Evolutionary conservation across 2,329 filamentous ascomycete species (phyloP).

Genomic region (Ceratocystis huliohia): DNA sequence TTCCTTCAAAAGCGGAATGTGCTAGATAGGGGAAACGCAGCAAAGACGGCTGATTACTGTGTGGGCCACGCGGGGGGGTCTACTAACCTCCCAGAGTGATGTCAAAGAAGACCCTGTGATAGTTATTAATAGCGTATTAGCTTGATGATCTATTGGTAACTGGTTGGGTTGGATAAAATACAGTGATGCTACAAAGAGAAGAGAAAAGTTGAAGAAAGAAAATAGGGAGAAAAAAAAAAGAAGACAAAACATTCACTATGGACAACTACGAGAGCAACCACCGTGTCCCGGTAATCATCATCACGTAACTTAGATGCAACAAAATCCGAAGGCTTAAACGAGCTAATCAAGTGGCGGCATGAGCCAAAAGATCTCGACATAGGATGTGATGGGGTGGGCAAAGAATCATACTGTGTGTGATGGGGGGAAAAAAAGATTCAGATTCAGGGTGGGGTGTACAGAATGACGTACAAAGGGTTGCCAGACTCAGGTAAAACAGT

Average conservation of each 20-base stretch:
- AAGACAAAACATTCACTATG: too few species aligned
- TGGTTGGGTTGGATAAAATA: too few species aligned
- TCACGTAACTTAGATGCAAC: too few species aligned
- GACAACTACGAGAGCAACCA: too few species aligned
- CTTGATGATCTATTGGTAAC: neutral
- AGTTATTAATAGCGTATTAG: neutral
- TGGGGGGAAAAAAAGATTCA: neutral
- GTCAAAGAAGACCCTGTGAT: constrained; percentile 57
- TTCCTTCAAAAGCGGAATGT: too few species aligned
- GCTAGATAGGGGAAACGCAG: neutral
- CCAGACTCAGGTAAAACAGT: constrained; percentile 36
- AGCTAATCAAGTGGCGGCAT: too few species aligned
- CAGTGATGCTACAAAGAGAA: too few species aligned
- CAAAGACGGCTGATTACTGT: neutral
- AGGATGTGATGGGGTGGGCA: neutral
- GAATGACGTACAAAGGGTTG: constrained; percentile 35
- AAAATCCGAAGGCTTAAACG: too few species aligned
- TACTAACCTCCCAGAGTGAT: constrained; percentile 61
- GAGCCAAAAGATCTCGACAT: neutral
- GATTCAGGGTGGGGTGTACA: neutral
- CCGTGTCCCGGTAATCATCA: too few species aligned
- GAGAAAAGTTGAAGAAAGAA: too few species aligned
- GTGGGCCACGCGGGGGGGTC: neutral
- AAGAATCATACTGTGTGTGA: neutral
- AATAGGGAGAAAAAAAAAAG: too few species aligned